Base-by-base conservation (phyloP, 2,329 filamentous ascomycete species). In the Fusarium sp. region DNA sequence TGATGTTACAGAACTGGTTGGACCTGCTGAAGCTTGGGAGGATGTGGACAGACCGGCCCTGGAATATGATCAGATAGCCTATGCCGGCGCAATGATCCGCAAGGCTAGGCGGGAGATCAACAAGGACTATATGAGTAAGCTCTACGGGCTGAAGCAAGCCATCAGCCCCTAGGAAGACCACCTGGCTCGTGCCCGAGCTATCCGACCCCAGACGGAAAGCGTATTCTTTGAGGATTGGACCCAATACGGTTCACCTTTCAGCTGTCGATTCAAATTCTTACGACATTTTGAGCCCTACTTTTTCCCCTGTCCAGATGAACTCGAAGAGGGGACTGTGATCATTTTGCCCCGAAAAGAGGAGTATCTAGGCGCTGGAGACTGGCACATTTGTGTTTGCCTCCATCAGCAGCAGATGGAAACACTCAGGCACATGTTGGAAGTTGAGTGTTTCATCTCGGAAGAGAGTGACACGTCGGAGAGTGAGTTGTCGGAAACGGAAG, bases 181-280 rank as follows among this genome's bases (percentile, higher is more conserved):
- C 5, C 6, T 42, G 18, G 67, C 63, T n/a, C 60, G 52, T 21
- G 47, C 56, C 26, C 43, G 66, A 23, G 66, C 44, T 12, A 43
- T 73, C 23, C 35, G 42, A 21, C 57, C 68, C 18, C 50, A 55
- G 31, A 63, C 60, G 6, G 15, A 44, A 13, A 59, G 61, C n/a
- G 37, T 72, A 9, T 47, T 53, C 18, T 71, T 73, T 47, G 70
- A 74, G 46, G 58, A 72, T 52, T 74, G 73, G 71, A 57, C 63
- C n/a, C 46, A 49, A 10, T 67, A 50, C 38, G 64, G 66, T 6
- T 43, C 37, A 9, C 16, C 55, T 13, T 18, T 41, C n/a, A 37
- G 23, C 20, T 29, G 41, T 9, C 29, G 56, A 18, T 46, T 73
- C 11, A 18, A 35, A 8, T n/a, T 60, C 72, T 2, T 57, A 47